phyloP scores from a whole-genome alignment of 2,329 filamentous ascomycete genomes.

The Teratosphaeria gauchensis region DNA sequence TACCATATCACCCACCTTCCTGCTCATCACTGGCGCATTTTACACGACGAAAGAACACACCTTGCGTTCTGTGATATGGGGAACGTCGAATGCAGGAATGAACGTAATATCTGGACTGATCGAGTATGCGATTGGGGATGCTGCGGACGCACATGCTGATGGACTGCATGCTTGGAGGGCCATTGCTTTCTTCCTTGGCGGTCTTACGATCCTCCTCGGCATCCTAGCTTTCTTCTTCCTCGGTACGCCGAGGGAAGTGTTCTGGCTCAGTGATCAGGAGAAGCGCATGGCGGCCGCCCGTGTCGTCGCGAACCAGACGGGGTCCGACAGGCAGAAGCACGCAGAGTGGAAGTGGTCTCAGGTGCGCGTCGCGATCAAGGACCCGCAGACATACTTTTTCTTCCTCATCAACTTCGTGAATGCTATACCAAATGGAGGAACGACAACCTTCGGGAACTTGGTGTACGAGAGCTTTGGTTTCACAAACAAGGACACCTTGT shows the following conservation, averaged over 20 bases:
- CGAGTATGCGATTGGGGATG: neutral
- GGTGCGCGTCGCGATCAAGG: neutral
- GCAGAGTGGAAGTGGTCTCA: neutral
- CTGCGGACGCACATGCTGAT: neutral
- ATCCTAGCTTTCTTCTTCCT: neutral
- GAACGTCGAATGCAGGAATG: neutral
- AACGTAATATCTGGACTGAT: neutral
- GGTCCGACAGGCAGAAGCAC: neutral
- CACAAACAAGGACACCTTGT: neutral
- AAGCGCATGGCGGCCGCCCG: neutral
- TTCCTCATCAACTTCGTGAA: neutral
- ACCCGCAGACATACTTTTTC: neutral
- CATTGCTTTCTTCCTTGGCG: neutral
- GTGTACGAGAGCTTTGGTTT: neutral
- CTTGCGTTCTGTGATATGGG: neutral
- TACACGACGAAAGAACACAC: neutral
- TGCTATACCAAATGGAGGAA: neutral
- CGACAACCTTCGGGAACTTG: neutral
- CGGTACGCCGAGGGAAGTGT: neutral
- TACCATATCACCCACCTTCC: slow-evolving; percentile 4
- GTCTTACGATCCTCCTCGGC: neutral
- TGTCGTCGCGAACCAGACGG: neutral
- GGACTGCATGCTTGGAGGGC: neutral
- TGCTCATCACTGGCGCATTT: neutral
- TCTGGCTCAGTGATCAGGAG: neutral